Evolutionary conservation across 805 yeast species (phyloP).

Genomic region (Candida loeiensis): DNA sequence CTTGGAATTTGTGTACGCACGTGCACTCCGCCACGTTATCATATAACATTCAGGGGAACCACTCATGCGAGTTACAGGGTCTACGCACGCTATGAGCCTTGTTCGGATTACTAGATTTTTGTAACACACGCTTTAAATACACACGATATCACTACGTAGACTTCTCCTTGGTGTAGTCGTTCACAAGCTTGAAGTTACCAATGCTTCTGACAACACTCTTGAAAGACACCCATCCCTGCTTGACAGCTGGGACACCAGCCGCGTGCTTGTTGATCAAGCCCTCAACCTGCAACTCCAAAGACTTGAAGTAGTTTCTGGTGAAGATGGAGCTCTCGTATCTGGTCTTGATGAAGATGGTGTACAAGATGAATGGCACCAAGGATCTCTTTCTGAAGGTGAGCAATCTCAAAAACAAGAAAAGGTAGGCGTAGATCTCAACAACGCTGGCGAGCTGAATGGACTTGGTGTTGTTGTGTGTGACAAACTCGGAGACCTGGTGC

Average conservation of each 20-base stretch:
- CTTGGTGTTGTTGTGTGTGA: slow-evolving; percentile 32
- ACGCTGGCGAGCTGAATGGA: slow-evolving; percentile 39
- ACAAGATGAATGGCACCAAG: slow-evolving; percentile 53
- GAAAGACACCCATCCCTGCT: slow-evolving; percentile 34
- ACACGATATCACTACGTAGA: slow-evolving; percentile 2
- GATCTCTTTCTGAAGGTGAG: slow-evolving; percentile 61
- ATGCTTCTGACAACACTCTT: slow-evolving; percentile 30
- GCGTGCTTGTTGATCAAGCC: slow-evolving; percentile 23
- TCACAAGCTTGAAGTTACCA: slow-evolving; percentile 29
- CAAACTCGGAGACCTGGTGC: slow-evolving; percentile 39
- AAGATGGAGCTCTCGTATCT: slow-evolving; percentile 74
- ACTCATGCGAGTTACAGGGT: too few relatives aligned
- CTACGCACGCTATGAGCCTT: too few relatives aligned
- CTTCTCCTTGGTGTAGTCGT: slow-evolving; percentile 37
- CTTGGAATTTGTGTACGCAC: background rate
- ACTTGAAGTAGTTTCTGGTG: slow-evolving; percentile 65
- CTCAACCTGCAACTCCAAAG: slow-evolving; percentile 55
- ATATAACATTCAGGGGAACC: too few relatives aligned
- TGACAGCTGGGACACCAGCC: slow-evolving; percentile 29
- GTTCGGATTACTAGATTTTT: background rate
- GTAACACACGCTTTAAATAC: too few relatives aligned
- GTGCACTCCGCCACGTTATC: too few relatives aligned
- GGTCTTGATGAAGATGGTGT: slow-evolving; percentile 64
- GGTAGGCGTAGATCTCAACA: slow-evolving; percentile 42
- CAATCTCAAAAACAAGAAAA: slow-evolving; percentile 47